Evolutionary conservation across 129 eudicot species (phyloP), one percentile per base, ranked within the genome.

Genomic region (Scalesia atractyloides): DNA sequence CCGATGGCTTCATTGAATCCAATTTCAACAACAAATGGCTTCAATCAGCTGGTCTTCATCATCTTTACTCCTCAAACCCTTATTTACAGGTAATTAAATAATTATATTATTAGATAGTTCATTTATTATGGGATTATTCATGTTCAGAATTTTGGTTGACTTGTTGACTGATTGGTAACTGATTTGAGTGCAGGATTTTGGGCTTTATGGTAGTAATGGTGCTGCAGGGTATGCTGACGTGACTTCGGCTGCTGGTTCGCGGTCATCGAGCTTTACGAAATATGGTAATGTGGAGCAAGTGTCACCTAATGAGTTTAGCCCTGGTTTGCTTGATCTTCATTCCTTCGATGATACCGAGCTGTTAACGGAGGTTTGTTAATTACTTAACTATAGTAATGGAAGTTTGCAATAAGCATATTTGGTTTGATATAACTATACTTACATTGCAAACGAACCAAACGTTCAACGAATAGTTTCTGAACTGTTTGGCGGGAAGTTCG

Each of bases 291-390:
- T 75, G 44, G 90, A 77, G 36, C 78, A 74, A 41, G 79, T 79
- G 46, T 82, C 88, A 14, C 84, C 88, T 0, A 82, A 24, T 72
- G 96, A 86, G 66, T 80, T 57, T 80, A 91, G 96, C 79, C 97
- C 97, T 12, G 97, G 97, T 20, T 77, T 91, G 15, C 74, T 91
- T 76, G 97, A 91, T 88, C 90, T 91, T 71, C 91, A 88, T 76
- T 83, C 97, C 11, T 73, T 86, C 19, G 96, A 91, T 67, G 96
- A 91, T 67, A 88, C 92, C 12, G 97, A 91, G 84, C 84, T 91
- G 12, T 78, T 91, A 41, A 63, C 97, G 0, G 97, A 91, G 92
- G 97, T 90, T 19, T 0, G 59, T 52, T 52, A 52, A 2, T 52
- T 7, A 52, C 11, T 17, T 17, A 8, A 8, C 12, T 18, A 52